Evolutionary conservation across 2,329 filamentous ascomycete genomes (phyloP).

Genomic region (Fonsecaea pugnacius): DNA sequence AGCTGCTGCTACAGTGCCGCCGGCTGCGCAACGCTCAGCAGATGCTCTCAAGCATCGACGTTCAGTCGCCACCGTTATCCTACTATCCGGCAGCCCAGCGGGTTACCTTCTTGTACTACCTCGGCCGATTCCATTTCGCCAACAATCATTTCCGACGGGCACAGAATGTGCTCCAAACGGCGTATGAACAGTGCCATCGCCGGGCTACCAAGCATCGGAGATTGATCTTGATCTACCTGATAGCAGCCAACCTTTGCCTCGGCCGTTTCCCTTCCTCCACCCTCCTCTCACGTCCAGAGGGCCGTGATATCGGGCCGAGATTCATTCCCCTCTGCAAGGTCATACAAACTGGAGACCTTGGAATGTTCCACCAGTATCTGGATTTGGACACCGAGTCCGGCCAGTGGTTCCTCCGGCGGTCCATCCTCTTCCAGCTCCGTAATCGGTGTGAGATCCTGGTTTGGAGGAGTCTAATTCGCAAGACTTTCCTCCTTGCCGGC

Average conservation of each 20-base stretch:
- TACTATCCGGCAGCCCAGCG: constrained; percentile 84
- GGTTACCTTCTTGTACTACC: constrained; percentile 92
- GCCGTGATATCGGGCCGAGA: constrained; percentile 64
- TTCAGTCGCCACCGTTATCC: constrained; percentile 77
- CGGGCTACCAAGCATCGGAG: constrained; percentile 68
- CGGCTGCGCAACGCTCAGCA: constrained; percentile 84
- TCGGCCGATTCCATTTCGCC: constrained; percentile 86
- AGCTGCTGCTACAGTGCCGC: constrained; percentile 83
- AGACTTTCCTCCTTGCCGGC: constrained; percentile 77
- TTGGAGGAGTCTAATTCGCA: constrained; percentile 80
- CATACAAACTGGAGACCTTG: constrained; percentile 74
- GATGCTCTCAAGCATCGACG: constrained; percentile 85
- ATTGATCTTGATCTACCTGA: constrained; percentile 80
- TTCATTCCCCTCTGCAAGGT: constrained; percentile 76
- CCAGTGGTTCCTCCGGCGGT: constrained; percentile 75
- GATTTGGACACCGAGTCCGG: constrained; percentile 50
- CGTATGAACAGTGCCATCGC: constrained; percentile 76
- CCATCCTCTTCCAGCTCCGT: constrained; percentile 74
- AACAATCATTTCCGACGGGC: constrained; percentile 82
- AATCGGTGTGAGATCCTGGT: constrained; percentile 79
- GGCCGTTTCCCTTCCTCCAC: constrained; percentile 75
- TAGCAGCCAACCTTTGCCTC: constrained; percentile 79
- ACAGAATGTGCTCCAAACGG: constrained; percentile 72
- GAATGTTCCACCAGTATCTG: constrained; percentile 72
- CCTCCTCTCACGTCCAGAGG: constrained; percentile 73